Evolutionary conservation across 148 eudicot genomes (phyloP).

Genomic region (Silene conica): DNA sequence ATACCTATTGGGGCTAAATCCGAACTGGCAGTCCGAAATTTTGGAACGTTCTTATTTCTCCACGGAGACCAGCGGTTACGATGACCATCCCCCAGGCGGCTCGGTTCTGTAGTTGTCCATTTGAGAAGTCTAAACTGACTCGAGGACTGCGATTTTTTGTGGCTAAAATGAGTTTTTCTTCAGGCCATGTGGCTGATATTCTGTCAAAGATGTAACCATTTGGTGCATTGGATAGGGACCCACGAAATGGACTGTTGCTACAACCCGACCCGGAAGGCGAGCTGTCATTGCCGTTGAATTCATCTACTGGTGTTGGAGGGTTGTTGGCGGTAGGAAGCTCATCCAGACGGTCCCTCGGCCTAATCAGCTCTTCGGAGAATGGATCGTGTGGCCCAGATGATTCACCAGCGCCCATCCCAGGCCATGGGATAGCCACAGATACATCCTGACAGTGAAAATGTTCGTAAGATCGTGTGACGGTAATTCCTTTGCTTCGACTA

Average conservation of each 20-base stretch:
- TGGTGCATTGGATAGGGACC: conserved; percentile 56
- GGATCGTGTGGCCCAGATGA: conserved; percentile 38
- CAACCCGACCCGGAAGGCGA: conserved; percentile 44
- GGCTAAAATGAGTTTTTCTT: conserved; percentile 68
- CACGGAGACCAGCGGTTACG: conserved; percentile 75
- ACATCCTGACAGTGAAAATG: conserved; percentile 85
- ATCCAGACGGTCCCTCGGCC: conserved; percentile 31
- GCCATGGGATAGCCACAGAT: conserved; percentile 80
- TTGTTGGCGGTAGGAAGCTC: conserved; percentile 48
- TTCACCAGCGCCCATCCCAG: conserved; percentile 40
- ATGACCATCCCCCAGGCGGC: conserved; percentile 95
- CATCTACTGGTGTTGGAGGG: conserved; percentile 72
- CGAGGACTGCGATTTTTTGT: conserved; percentile 63
- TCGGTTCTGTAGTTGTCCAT: conserved; percentile 46
- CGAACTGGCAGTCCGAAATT: conserved; percentile 87
- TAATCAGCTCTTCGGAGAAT: conserved; percentile 34
- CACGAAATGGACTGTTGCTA: conserved; percentile 54
- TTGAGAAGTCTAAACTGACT: conserved; percentile 58
- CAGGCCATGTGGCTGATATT: conserved; percentile 89
- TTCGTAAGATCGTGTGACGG: conserved; percentile 65
- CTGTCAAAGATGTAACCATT: conserved; percentile 75
- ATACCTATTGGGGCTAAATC: conserved; percentile 31
- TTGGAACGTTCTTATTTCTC: conserved; percentile 81
- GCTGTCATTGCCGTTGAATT: conserved; percentile 41
- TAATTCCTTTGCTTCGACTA: conserved; percentile 62